Base-by-base conservation (phyloP, 805 yeast genomes). In the Dipodascus geniculatus region DNA sequence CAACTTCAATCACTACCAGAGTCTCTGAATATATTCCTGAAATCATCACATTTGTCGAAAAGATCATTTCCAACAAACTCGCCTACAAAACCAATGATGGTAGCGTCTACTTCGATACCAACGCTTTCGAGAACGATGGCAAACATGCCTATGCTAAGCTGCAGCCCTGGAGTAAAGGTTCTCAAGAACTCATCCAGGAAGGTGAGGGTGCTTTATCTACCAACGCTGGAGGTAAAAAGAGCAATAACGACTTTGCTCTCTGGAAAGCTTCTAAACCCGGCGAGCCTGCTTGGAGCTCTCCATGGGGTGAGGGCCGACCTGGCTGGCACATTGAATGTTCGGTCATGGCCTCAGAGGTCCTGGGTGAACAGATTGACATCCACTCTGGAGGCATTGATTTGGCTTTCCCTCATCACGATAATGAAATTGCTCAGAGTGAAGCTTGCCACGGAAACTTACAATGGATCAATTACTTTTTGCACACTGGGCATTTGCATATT, bases 321-420 rank as follows among this genome's bases (percentile, higher is more conserved):
- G 99, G 99, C 2, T 93, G 99, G 99, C 99, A 93, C 68, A 93
- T 93, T 68, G 99, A 93, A 71, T 93, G 99, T 77, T 89, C 97
- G 6, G 99, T 93, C 20, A 93, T 93, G 99, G 98, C 98, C 1
- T 78, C 89, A 52, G 95, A 89, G 60, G 77, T 90, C 49, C 76
- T 86, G 42, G 98, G 98, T 2, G 70, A 78, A 20, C 75, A 76
- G 55, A 85, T 93, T 77, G 99, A 93, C 69, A 87, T 93, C 60
- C 99, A 93, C 67, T 83, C 96, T 17, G 99, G 99, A 55, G 99
- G 99, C 59, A 81, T 93, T 53, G 99, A 93, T 71, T 77, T 93
- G 64, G 96, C 98, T 20, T 93, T 93, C 74, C 99, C 99, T 2
- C 99, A 93, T 68, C 99, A 93, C 71, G 99, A 93, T 69, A 93